Percentiles rank a stretch among this genome's conserved stretches.
Conservation (phyloP, 129 eudicot species). For the Tagetes patula region DNA sequence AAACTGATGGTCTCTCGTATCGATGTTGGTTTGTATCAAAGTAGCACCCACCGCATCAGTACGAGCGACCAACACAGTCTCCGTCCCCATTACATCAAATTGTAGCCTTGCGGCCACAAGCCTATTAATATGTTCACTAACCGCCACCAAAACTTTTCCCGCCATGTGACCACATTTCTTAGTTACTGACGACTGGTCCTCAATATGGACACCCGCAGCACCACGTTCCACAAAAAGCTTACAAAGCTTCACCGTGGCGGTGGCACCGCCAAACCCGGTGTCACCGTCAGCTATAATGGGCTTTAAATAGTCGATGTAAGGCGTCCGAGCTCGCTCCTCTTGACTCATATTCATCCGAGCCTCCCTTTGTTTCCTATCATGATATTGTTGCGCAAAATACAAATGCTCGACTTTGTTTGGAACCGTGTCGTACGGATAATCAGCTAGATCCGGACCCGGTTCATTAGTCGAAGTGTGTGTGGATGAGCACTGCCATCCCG, state of each 20-base stretch:
- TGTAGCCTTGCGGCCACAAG: conserved; percentile 85
- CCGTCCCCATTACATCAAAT: conserved; percentile 89
- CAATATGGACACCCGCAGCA: conserved; percentile 94
- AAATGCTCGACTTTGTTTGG: conserved; percentile 95
- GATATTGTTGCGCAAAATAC: conserved; percentile 81
- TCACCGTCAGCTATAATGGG: conserved; percentile 98
- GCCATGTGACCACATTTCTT: conserved; percentile 99
- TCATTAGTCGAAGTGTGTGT: conserved; percentile 89
- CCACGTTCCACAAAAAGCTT: conserved; percentile 97
- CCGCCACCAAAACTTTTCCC: conserved; percentile 81
- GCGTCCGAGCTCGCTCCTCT: conserved; percentile 77
- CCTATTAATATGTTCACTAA: conserved; percentile 77
- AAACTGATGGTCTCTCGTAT: conserved; percentile 84
- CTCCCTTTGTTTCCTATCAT: conserved; percentile 90
- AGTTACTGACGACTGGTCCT: conserved; percentile 92
- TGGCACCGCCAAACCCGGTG: conserved; percentile 97
- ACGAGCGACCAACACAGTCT: conserved; percentile 82
- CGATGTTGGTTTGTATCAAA: conserved; percentile 79
- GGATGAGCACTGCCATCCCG: conserved; percentile 97
- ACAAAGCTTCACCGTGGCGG: conserved; percentile 88
- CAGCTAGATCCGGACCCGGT: conserved; percentile 98
- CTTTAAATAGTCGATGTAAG: conserved; percentile 67
- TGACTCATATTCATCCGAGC: conserved; percentile 87
- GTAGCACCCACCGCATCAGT: conserved; percentile 92
- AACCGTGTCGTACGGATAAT: conserved; percentile 93